Evolutionary conservation across 805 yeast species (phyloP), one percentile per base, ranked within the genome.

Genomic region (Candida golubevii): DNA sequence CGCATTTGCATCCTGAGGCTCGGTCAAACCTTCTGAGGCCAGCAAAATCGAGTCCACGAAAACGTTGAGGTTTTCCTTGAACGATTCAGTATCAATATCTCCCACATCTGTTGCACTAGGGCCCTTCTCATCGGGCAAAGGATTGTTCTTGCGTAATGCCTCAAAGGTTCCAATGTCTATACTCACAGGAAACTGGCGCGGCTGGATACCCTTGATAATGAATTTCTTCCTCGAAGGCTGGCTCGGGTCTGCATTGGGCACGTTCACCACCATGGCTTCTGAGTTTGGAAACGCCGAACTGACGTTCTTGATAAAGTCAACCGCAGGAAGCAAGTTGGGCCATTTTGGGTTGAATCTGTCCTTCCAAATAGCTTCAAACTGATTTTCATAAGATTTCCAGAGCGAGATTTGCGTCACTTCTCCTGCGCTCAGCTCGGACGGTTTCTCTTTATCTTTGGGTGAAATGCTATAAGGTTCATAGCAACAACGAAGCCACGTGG

Each of bases 381-480:
- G 93, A 11, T 81, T 71, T 62, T 93, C 98, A 66, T 93, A 93
- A 0, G 96, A 81, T 62, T 89, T 88, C 99, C 99, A 93, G 36
- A 93, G 75, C 14, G 95, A 85, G 26, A 93, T 90, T 66, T 93
- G 99, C 0, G 97, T 89, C 9, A 90, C 96, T 59, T 89, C 96
- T 4, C 91, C 88, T 1, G 70, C 65, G 12, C 58, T 44, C 29
- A 55, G 59, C 13, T 60, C 65, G 7, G 57, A 11, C 8, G 31
- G 10, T 8, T 28, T 11, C 8, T 28, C 31, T 6, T 38, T 54
- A 28, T 38, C 41, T n/a, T 35, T 42, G 39, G 52, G 48, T 9
- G 77, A 69, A 14, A 39, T 35, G 15, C 37, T 37, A 36, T 74
- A 79, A 5, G 95, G 88, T 55, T 83, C 89, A 66, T 89, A 93